These are phyloP conservation scores for Pogostemon cablin DNA, from an alignment of 257 asterid genomes.

Conservation along the genomic window DNA sequence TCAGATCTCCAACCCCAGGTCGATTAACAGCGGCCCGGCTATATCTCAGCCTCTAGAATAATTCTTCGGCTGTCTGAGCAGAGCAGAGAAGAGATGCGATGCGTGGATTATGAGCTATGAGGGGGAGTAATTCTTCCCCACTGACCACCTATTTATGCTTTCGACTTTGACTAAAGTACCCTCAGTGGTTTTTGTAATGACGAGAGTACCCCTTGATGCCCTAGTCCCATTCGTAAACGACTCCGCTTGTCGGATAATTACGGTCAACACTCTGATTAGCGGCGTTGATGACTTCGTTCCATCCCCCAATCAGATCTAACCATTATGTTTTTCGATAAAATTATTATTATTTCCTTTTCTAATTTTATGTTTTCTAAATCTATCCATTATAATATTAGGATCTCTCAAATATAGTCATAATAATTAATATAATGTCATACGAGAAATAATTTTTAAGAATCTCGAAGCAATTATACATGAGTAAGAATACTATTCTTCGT, in stretches of 20 bases:
- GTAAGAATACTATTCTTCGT: no score
- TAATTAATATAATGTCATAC: no score
- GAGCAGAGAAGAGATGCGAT: slow-evolving; percentile 21
- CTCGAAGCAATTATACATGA: no score
- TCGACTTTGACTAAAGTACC: slow-evolving; percentile 42
- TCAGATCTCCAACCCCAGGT: slow-evolving; percentile 36
- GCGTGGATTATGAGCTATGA: slow-evolving; percentile 31
- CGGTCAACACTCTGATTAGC: slow-evolving; percentile 49
- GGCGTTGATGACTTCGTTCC: slow-evolving; percentile 38
- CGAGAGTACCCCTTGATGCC: slow-evolving; percentile 47
- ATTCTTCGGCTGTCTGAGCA: slow-evolving; percentile 28
- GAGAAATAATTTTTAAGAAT: no score
- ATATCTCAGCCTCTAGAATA: slow-evolving; percentile 30
- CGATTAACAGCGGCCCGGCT: slow-evolving; percentile 32
- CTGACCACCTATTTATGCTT: slow-evolving; percentile 53
- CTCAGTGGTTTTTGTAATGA: background rate
- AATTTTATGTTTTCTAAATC: background rate
- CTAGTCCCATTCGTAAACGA: slow-evolving; percentile 38
- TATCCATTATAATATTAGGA: no score
- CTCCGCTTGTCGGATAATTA: slow-evolving; percentile 37
- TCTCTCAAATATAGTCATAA: no score
- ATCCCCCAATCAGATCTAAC: slow-evolving; percentile 31
- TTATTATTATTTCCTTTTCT: background rate
- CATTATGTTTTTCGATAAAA: slow-evolving; percentile 14
- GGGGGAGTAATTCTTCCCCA: slow-evolving; percentile 31